Conservation (phyloP, 345 rosid genomes). For the Alliaria petiolata region DNA sequence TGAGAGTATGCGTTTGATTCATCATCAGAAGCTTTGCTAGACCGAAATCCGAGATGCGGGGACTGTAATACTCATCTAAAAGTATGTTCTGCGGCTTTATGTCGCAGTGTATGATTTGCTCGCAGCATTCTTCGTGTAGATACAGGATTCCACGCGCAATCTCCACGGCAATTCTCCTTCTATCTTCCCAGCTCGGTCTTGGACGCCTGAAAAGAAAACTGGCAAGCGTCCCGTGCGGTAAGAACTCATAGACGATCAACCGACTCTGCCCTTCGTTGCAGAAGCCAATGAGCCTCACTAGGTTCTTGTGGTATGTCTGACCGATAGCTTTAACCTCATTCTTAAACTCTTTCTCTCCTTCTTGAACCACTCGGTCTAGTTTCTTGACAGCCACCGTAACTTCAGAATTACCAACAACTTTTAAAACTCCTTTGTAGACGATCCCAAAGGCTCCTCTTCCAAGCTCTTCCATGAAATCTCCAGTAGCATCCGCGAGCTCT, state of each 20-base stretch:
- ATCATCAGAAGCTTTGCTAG: conserved; percentile 39
- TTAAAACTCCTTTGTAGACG: conserved; percentile 36
- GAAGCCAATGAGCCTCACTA: conserved; percentile 40
- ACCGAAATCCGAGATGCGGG: conserved; percentile 46
- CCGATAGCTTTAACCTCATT: conserved; percentile 42
- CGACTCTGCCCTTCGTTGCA: conserved; percentile 32
- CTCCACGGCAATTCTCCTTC: conserved; percentile 26
- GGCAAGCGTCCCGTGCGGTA: conserved; percentile 31
- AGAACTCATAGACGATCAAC: conserved; percentile 41
- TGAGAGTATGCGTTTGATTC: conserved; percentile 36
- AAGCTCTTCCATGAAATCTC: conserved; percentile 33
- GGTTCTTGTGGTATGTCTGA: conserved; percentile 43
- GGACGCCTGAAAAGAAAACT: conserved; percentile 30
- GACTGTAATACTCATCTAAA: conserved; percentile 24
- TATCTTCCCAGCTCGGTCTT: conserved; percentile 36
- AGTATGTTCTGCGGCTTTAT: conserved; percentile 49
- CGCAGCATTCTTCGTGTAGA: conserved; percentile 46
- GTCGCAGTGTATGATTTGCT: conserved; percentile 43
- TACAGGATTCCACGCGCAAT: conserved; percentile 39
- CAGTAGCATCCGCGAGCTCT: conserved; percentile 33
- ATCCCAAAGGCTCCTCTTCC: conserved; percentile 45
- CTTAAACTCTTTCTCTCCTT: conserved; percentile 36
- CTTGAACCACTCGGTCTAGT: conserved; percentile 31
- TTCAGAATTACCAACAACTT: conserved; percentile 11
- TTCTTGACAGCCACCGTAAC: conserved; percentile 41